Base-by-base conservation (phyloP, 2,329 filamentous ascomycete genomes). In the Fusarium vanettenii region DNA sequence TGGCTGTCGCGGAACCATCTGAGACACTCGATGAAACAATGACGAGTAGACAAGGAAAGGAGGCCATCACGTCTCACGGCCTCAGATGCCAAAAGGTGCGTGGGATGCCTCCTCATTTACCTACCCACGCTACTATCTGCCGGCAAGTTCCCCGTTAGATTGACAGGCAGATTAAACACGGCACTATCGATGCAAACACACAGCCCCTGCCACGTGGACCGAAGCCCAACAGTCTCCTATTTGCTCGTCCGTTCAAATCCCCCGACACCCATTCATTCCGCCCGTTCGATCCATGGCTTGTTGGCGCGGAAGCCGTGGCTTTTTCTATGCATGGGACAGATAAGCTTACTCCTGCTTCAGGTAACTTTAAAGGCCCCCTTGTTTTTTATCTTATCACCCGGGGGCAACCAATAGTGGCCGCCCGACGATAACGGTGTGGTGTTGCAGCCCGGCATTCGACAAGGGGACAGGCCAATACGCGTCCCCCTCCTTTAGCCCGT, bases 401-500 rank as follows among this genome's bases (percentile, higher is more conserved):
- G 25, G 3, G 7, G 14, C 10, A 33, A 25, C 7, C 13, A 18
- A 14, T 20, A 18, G 2, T 33, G 0, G 25, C 18, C 27, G 25
- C 13, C n/a, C n/a, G 14, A 27, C n/a, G 31, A 63, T 29, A 16
- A 5, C 16, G 20, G 29, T 2, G 2, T 13, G 35, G 6, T 33
- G 20, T 33, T 14, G 45, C 7, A 52, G 18, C 14, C 11, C 45
- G 31, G 37, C 22, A 13, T 22, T 20, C 22, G 43, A 35, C 45
- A 48, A 52, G 33, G 61, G 11, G 22, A 22, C 29, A 14, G 27
- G 37, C 45, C 33, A 43, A 57, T 31, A 50, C 35, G 48, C 48
- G 56, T n/a, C 41, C 20, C 37, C 29, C 63, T 60, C 63, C 67
- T 2, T 61, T 66, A 10, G 50, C 41, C 57, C 50, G 71, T 74